A percentile compares a stretch with the other conserved stretches of the same genome.
Evolutionary conservation across 2,329 filamentous ascomycete genomes (phyloP).

Genomic region (Cercospora zeina): DNA sequence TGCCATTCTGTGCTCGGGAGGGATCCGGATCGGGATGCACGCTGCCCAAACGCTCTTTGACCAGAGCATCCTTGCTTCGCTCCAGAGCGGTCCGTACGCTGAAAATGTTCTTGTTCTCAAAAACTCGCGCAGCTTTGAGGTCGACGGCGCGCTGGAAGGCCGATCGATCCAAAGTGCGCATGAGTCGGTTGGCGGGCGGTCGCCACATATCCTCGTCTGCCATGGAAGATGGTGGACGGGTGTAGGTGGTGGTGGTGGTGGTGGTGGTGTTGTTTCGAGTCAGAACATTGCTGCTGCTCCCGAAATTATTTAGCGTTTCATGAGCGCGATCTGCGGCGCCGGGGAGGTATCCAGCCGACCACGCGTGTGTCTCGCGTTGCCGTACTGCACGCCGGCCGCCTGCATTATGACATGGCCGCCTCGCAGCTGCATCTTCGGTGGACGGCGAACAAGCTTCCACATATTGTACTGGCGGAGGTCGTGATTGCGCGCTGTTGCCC

Average conservation of each 20-base stretch:
- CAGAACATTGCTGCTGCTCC: neutral
- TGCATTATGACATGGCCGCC: neutral
- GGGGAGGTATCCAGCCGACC: neutral
- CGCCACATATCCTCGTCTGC: conserved; percentile 61
- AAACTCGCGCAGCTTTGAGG: conserved; percentile 74
- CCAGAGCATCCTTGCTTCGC: conserved; percentile 65
- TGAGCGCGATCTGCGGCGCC: neutral
- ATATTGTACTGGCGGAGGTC: too few species aligned
- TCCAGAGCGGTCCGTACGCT: conserved; percentile 67
- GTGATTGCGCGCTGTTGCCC: too few species aligned
- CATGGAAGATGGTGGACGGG: conserved; percentile 20
- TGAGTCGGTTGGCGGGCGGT: conserved; percentile 76
- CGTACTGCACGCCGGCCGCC: neutral
- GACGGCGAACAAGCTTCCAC: too few species aligned
- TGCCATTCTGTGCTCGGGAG: conserved; percentile 49
- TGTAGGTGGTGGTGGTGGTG: neutral
- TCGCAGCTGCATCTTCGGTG: neutral
- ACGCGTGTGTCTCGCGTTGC: neutral
- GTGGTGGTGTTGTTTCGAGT: neutral
- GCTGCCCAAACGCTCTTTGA: conserved; percentile 62
- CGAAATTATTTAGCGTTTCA: conserved; percentile 6
- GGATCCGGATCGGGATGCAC: conserved; percentile 64
- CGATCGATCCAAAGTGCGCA: conserved; percentile 76
- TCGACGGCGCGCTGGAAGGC: conserved; percentile 78
- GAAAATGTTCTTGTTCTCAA: conserved; percentile 72